These are phyloP conservation scores for Aegilops bicornis DNA, from an alignment of 176 grass and related monocot genomes.

Conservation along the genomic window DNA sequence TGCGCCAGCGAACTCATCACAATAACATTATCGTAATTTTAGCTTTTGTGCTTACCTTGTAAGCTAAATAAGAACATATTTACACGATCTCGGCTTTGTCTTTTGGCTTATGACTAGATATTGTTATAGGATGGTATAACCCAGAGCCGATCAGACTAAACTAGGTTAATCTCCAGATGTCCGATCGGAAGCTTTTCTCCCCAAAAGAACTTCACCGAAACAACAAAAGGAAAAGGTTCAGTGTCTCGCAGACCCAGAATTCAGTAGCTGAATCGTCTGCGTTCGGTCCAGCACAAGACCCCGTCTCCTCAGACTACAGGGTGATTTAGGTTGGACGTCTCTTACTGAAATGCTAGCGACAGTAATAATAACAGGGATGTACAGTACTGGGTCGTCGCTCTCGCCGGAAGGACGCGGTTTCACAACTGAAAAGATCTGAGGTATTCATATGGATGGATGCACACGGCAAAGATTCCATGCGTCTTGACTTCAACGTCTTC, in stretches of 20 bases:
- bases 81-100: no score
- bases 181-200: neutral
- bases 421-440: neutral
- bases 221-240: neutral
- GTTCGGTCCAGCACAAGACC: neutral
- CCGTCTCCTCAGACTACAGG: neutral
- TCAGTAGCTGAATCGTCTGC: neutral
- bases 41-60: no score
- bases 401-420: neutral
- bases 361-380: neutral
- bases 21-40: no score
- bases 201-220: neutral
- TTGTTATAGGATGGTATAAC: no score
- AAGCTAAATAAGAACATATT: no score
- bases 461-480: no score
- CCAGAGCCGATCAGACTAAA: neutral
- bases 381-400: neutral
- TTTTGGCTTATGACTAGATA: no score
- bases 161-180: neutral
- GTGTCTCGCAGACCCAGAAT: neutral
- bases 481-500: no score
- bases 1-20: no score
- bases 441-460: no score
- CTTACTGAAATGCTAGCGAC: conserved; percentile 1
- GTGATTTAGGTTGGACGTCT: neutral